Base-by-base conservation (phyloP, 2,329 filamentous ascomycete genomes). In the Sclerotinia trifoliorum region DNA sequence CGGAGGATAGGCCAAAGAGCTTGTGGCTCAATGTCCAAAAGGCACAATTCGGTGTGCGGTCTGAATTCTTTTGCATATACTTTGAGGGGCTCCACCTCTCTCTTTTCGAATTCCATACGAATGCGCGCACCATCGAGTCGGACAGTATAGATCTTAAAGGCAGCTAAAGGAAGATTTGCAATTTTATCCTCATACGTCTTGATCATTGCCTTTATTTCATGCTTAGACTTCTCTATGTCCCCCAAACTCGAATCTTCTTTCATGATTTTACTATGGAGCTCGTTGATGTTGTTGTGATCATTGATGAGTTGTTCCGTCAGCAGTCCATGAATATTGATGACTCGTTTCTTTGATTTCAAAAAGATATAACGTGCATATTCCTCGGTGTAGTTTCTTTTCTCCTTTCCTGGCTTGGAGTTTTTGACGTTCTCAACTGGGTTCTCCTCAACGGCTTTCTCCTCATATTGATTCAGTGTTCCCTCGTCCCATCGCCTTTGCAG, bases 11-110 rank as follows among this genome's bases (percentile, higher is more conserved):
- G 81, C 72, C 83, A 81, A 70, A 83, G 79, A 3, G 81, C 76
- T 72, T 84, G 83, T 4, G 91, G 90, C 71, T 88, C 85, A 69
- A 92, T 81, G 76, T 93, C 90, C 21, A 93, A 77, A 4, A 94
- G 84, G 15, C 81, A 79, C 67, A 86, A 81, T 8, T 82, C 80
- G 11, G 82, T 78, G 32, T 83, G 81, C 1, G 92, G 92, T 77
- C 83, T 92, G 74, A 92, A 89, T 72, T 96, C 93, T 0, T 83
- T 75, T 0, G 78, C 64, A 5, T 81, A 70, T 3, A 86, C 84
- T 32, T 81, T 78, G 21, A 97, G 81, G 0, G 92, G 90, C 74
- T 96, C 92, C 74, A 86, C 88, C 2, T 81, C 79, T 21, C 93
- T 87, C 1, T 67, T 67, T 48, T 49, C 56, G 7, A 62, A 62